Percentiles rank a stretch among this genome's conserved stretches.
Evolutionary conservation across 2,329 filamentous ascomycete genomes (phyloP).

Genomic region (Lecanoromycetidae sp.): DNA sequence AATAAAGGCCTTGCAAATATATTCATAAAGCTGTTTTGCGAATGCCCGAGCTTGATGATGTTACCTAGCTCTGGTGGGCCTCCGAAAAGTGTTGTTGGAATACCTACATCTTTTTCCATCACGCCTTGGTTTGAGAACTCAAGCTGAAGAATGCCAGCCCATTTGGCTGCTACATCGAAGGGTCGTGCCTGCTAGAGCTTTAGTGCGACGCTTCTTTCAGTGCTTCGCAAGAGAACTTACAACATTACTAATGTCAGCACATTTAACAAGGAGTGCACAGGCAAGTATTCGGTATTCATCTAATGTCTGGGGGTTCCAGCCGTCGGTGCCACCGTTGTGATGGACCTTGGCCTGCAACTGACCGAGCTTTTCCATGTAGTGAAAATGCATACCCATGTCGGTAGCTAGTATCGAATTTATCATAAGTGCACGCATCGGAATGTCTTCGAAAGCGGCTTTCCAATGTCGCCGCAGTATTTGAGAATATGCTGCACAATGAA

Average conservation of each 20-base stretch:
- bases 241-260: conserved; percentile 97
- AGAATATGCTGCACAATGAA: conserved; percentile 93
- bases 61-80: conserved; percentile 72
- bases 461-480: conserved; percentile 89
- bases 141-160: conserved; percentile 89
- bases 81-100: conserved; percentile 74
- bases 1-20: conserved; percentile 90
- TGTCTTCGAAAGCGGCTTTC: conserved; percentile 68
- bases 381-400: conserved; percentile 94
- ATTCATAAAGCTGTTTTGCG: conserved; percentile 93
- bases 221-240: conserved; percentile 56
- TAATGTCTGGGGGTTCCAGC: conserved; percentile 63
- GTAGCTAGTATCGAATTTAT: conserved; percentile 96
- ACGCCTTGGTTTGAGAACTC: conserved; percentile 87
- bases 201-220: conserved; percentile 52
- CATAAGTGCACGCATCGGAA: conserved; percentile 74
- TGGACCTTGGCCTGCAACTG: conserved; percentile 67
- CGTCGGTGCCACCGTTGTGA: conserved; percentile 50
- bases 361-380: conserved; percentile 85
- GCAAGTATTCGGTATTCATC: conserved; percentile 67
- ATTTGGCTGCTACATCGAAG: conserved; percentile 69
- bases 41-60: conserved; percentile 65
- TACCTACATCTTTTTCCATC: conserved; percentile 80
- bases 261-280: conserved; percentile 93
- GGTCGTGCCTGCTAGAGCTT: conserved; percentile 55